Evolutionary conservation across 2,329 filamentous ascomycete genomes (phyloP).

Genomic region (Mycocentrospora acerina): DNA sequence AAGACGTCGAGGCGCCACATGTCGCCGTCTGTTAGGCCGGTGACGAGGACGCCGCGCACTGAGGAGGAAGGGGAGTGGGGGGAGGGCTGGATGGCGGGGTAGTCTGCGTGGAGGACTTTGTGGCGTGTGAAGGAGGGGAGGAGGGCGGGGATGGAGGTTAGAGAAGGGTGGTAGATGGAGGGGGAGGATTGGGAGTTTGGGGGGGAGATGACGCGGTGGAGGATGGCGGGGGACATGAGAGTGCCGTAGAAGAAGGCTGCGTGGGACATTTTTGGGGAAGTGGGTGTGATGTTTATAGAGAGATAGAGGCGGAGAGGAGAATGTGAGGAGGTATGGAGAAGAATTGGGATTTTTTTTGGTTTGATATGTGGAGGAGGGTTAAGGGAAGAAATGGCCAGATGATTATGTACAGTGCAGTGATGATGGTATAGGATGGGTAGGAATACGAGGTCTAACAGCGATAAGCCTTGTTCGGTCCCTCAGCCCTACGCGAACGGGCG

Average conservation of each 20-base stretch:
- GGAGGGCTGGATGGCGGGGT: slow-evolving; percentile 72
- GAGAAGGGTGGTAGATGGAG: too few relatives aligned
- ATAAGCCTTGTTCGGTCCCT: slow-evolving; percentile 8
- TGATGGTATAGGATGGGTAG: slow-evolving; percentile 15
- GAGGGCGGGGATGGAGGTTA: slow-evolving; percentile 50
- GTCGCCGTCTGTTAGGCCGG: slow-evolving; percentile 76
- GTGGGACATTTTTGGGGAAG: slow-evolving; percentile 38
- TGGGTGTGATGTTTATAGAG: neutral
- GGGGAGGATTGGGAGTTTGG: too few relatives aligned
- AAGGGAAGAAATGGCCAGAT: neutral
- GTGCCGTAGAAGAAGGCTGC: slow-evolving; percentile 69
- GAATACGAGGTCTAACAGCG: slow-evolving; percentile 2
- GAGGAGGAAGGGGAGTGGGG: slow-evolving; percentile 21
- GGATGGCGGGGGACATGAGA: slow-evolving; percentile 82
- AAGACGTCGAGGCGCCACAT: slow-evolving; percentile 76
- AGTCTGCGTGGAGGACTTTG: slow-evolving; percentile 70
- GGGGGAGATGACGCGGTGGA: slow-evolving; percentile 75
- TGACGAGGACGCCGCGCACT: slow-evolving; percentile 74
- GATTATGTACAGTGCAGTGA: neutral
- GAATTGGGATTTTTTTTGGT: neutral
- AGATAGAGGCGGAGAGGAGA: too few relatives aligned
- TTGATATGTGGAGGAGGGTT: too few relatives aligned
- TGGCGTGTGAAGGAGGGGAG: slow-evolving; percentile 65
- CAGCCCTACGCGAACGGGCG: slow-evolving; percentile 13
- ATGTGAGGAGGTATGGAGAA: neutral